Base-by-base conservation (phyloP, 495 filamentous ascomycete species). In the Penicillium salamii region DNA sequence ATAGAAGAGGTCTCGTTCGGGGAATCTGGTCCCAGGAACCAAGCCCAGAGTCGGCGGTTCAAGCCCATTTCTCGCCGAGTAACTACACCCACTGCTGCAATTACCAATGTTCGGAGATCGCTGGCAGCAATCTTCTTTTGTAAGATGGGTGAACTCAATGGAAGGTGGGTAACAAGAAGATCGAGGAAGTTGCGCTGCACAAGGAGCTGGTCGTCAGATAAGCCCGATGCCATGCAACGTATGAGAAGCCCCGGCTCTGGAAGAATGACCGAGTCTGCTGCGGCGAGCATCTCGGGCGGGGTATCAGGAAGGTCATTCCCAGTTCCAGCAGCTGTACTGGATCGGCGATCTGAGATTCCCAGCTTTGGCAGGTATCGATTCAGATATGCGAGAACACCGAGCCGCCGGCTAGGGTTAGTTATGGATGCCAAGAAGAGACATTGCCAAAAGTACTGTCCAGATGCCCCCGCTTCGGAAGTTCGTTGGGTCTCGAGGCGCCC, bases 401-500 rank as follows among this genome's bases (percentile, higher is more conserved):
- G 85, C 36, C 93, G 81, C 50, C 95, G 78, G 33, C 81, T 87
- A 20, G 87, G 76, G 59, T 89, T 91, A 5, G 92, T 96, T 29
- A 99, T 95, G 0, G 89, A 83, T 12, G 91, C 90, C 31, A 97
- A 76, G 55, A 99, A 96, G 54, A 99, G 87, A 66, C 89, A 96
- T 72, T 99, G 93, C 93, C 93, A 99, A 63, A 96, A 99, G 63
- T 90, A 95, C 55, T 90, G 88, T 43, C 91, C 88, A 21, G 82
- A 85, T 8, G 76, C 69, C 12, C 76, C 78, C 41, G 71, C 68
- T n/a, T 77, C 68, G 2, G 77, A 76, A 8, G 74, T 68, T 39
- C 53, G 60, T 35, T 59, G 56, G 23, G 65, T 70, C 34, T 75
- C 68, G 50, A 74, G 67, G 12, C 74, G 71, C 3, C 78, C 79